These are phyloP conservation scores for Mangifera indica DNA, from an alignment of 345 rosid species.

Conservation along the genomic window DNA sequence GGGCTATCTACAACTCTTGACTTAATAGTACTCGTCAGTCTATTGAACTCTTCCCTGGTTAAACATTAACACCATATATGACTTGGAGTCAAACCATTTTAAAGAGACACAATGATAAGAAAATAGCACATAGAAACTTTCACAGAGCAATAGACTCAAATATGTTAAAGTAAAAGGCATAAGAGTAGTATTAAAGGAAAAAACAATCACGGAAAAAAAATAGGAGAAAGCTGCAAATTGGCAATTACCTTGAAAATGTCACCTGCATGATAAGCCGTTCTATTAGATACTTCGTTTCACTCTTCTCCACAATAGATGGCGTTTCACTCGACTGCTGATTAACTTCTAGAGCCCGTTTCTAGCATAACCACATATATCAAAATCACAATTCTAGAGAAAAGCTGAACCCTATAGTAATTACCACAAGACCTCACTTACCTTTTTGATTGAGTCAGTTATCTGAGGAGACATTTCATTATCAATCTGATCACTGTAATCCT, in stretches of 20 bases:
- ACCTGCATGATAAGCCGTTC: conserved; percentile 75
- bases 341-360: conserved; percentile 22
- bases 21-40: conserved; percentile 57
- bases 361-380: conserved; percentile 16
- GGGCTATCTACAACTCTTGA: conserved; percentile 59
- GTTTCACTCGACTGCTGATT: conserved; percentile 27
- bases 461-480: conserved; percentile 31
- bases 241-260: conserved; percentile 78
- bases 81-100: conserved; percentile 20
- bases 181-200: too few relatives aligned
- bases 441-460: conserved; percentile 29
- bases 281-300: conserved; percentile 58
- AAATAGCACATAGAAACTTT: conserved; percentile 19
- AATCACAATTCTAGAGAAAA: too few relatives aligned
- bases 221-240: background rate
- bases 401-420: too few relatives aligned
- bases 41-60: conserved; percentile 78
- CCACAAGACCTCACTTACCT: conserved; percentile 26
- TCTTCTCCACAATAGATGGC: conserved; percentile 30
- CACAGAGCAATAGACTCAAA: too few relatives aligned
- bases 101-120: conserved; percentile 5
- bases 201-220: too few relatives aligned
- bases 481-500: conserved; percentile 43
- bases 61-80: conserved; percentile 26
- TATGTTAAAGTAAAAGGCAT: too few relatives aligned